Conservation (phyloP, 371 early-diverging fungal species). For the Mucor lusitanicus region DNA sequence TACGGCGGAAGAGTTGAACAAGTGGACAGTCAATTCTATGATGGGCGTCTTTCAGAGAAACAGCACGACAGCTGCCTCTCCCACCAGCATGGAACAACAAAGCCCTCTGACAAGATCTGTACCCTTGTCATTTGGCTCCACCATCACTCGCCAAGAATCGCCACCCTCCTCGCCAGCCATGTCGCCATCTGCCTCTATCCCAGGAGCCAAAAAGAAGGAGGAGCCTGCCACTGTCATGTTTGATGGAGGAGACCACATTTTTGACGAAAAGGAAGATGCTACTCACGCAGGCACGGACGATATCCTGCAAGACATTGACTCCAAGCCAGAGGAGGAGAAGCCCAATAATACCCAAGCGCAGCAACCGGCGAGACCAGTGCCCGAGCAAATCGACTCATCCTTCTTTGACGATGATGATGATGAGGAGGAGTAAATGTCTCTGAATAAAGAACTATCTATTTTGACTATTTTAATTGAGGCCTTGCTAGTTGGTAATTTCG, state of each 20-base stretch:
- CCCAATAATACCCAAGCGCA: not conserved
- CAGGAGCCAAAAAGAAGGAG: not conserved
- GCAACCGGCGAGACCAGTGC: not conserved
- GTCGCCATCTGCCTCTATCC: constrained; percentile 1
- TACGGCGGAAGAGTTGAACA: constrained; percentile 14
- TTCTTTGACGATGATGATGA: constrained; percentile 21
- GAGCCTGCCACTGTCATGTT: constrained; percentile 14
- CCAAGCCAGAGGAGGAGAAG: not conserved
- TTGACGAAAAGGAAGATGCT: constrained; percentile 7
- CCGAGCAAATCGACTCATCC: constrained; percentile 10
- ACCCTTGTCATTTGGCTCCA: constrained; percentile 26
- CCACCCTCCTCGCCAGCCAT: constrained; percentile 32
- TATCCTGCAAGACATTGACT: constrained; percentile 11
- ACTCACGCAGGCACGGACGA: not conserved
- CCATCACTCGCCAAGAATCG: constrained; percentile 31
- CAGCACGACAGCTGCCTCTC: not conserved
- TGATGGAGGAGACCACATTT: constrained; percentile 23
- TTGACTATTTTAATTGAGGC: not conserved
- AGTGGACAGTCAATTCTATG: constrained; percentile 32
- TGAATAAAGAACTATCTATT: not conserved
- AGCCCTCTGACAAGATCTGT: constrained; percentile 3
- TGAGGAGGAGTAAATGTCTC: not conserved
- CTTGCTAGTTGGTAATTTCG: no score
- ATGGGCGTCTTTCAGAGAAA: constrained; percentile 43
- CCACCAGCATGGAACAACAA: not conserved